Base-by-base conservation (phyloP, 2,329 filamentous ascomycete species). In the Claviceps sp. region DNA sequence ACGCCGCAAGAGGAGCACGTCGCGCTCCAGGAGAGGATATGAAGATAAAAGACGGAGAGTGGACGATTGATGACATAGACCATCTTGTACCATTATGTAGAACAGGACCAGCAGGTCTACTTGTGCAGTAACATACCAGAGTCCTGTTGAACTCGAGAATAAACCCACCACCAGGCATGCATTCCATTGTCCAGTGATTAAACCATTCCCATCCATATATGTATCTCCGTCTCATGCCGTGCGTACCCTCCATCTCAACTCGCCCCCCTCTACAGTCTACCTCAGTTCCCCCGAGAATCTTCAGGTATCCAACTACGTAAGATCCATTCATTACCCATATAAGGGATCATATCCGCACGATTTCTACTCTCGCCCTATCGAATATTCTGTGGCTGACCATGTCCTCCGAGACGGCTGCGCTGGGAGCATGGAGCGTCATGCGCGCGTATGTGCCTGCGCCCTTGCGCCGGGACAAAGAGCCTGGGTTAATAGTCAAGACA, bases 401-500 rank as follows among this genome's bases (percentile, higher is more conserved):
- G 11, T 73, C 76, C 3, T 71, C 74, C 55, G 85, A 82, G 38
- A 78, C 75, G 0, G 82, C 76, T 0, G 85, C 58, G 5, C 67
- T 67, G 14, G 84, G 79, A 2, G 87, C 82, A 56, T 87, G 77
- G 6, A 97, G 70, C 20, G 80, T 80, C 74, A 98, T 78, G 49
- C 84, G 82, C 1, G 89, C 87, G 65, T 85, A 97, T 0, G 89
- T 95, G 5, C 93, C 93, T 0, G 90, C 77, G 1, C 84, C 89
- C 54, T 82, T 83, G 52, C 87, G 81, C 69, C 95, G 96, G 16
- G 89, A 93, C 37, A 95, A 70, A 48, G 81, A 84, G 5, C 93
- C 91, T 0, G 93, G 91, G 65, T 98, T 98, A 62, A 98, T 85
- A 13, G 89, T 82, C 6, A 97, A 69, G 0, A 96, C 89, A 58